Evolutionary conservation across 768 basidiomycete species (phyloP), one percentile per base, ranked within the genome.

Genomic region (Sporobolomyces pararoseus): DNA sequence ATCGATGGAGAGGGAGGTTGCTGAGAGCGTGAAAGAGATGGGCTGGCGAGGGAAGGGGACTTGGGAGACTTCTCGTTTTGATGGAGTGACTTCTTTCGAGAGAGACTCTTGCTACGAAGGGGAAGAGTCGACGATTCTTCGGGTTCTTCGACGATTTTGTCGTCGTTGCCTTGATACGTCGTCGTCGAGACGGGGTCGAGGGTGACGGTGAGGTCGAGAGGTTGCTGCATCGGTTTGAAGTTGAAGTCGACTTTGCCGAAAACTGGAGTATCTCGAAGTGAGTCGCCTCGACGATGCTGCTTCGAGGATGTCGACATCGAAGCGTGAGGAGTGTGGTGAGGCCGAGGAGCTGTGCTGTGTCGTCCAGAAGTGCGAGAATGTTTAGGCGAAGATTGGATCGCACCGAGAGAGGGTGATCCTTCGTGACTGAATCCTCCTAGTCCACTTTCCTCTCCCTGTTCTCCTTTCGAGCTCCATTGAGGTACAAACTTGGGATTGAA

Each of bases 141-240:
- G 6, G 55, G 63, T 29, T 66, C 51, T 10, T 67, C 71, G 16
- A 62, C 60, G 42, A 37, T 31, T 47, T 62, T n/a, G 23, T 57
- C 55, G 31, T 57, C 35, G 34, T 42, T 42, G 4, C 2, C 29
- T 37, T 35, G 59, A 23, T 61, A 61, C 3, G 59, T 61, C 16
- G 71, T 68, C 34, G 71, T 64, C 35, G 42, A 34, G 51, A 25
- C 44, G 2, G 65, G 50, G 34, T 64, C 63, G 66, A 72, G 57
- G 31, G 58, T 64, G 62, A 72, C 63, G 35, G 50, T 55, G 42
- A 72, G 57, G 37, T 72, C 71, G 66, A 72, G 71, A 1, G 62
- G 71, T n/a, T 51, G 59, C n/a, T 61, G 66, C 21, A 34, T 14
- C n/a, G 34, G 29, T 27, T 27, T 35, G 34, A 65, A 55, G 44